Conservation (phyloP, 768 basidiomycete genomes). For the Suillus lakei region DNA sequence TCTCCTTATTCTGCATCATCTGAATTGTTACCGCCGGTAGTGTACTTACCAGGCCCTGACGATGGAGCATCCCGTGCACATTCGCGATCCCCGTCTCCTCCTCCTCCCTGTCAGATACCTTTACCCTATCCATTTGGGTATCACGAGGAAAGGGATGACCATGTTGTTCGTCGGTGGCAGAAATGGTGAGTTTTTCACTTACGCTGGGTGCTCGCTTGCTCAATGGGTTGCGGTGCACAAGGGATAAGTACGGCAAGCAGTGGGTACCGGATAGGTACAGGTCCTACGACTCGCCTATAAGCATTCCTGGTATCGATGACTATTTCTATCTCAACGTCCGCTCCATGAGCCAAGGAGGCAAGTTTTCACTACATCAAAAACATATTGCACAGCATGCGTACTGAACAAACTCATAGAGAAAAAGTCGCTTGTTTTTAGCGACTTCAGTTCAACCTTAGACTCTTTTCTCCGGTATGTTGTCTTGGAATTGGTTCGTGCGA, state of each 20-base stretch:
- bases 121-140: too few species aligned
- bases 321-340: conserved; percentile 7
- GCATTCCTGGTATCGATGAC: background rate
- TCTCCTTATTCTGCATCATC: too few species aligned
- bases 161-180: conserved; percentile 6
- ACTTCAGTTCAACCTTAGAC: background rate
- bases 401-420: background rate
- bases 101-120: too few species aligned
- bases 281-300: background rate
- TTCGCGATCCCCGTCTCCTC: too few species aligned
- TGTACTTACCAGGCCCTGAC: too few species aligned
- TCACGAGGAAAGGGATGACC: background rate
- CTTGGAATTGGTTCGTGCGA: background rate
- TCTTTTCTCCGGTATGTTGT: conserved; percentile 3
- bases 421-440: background rate
- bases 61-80: too few species aligned
- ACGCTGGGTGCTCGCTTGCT: background rate
- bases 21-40: too few species aligned
- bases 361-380: background rate
- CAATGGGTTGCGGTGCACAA: background rate
- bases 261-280: background rate
- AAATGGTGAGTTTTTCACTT: background rate
- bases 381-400: background rate
- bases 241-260: background rate
- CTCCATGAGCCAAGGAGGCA: background rate